Conservation (phyloP, 1,284 basidiomycete species). For the Laetiporus sulphureus region DNA sequence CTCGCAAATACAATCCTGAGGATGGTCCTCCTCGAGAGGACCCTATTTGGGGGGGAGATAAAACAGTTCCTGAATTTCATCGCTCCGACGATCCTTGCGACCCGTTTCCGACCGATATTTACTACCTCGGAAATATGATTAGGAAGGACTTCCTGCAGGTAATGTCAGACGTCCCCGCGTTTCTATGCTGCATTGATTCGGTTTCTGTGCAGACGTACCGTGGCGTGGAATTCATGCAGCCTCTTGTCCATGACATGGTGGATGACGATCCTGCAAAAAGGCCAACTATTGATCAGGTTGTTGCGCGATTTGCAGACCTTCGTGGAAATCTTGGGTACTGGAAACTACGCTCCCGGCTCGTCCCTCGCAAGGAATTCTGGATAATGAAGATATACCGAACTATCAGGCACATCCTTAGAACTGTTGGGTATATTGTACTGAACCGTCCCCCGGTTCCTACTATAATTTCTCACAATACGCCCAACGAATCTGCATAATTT, state of each 20-base stretch:
- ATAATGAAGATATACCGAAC: background rate
- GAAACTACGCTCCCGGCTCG: slow-evolving; percentile 6
- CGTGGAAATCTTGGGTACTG: background rate
- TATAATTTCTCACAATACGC: too few relatives aligned
- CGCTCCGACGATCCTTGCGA: slow-evolving; percentile 9
- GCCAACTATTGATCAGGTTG: slow-evolving; percentile 12
- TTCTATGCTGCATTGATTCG: too few relatives aligned
- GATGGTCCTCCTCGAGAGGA: slow-evolving; percentile 5
- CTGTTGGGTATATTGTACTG: background rate
- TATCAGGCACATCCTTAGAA: background rate
- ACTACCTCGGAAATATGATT: slow-evolving; percentile 24
- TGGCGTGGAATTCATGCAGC: slow-evolving; percentile 13
- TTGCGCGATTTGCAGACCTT: slow-evolving; percentile 6
- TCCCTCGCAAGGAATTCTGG: background rate
- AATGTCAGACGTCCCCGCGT: background rate
- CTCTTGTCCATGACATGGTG: slow-evolving; percentile 11
- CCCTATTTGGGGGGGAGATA: slow-evolving; percentile 18
- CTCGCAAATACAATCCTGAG: slow-evolving; percentile 17
- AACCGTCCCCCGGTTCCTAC: background rate
- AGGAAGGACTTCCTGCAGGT: slow-evolving; percentile 20
- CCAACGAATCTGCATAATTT: too few relatives aligned
- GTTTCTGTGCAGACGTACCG: slow-evolving; percentile 1
- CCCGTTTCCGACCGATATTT: slow-evolving; percentile 24
- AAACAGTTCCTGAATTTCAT: slow-evolving; percentile 20
- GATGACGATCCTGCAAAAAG: slow-evolving; percentile 10